Evolutionary conservation across 345 rosid genomes (phyloP).

Genomic region (Heritiera littoralis): DNA sequence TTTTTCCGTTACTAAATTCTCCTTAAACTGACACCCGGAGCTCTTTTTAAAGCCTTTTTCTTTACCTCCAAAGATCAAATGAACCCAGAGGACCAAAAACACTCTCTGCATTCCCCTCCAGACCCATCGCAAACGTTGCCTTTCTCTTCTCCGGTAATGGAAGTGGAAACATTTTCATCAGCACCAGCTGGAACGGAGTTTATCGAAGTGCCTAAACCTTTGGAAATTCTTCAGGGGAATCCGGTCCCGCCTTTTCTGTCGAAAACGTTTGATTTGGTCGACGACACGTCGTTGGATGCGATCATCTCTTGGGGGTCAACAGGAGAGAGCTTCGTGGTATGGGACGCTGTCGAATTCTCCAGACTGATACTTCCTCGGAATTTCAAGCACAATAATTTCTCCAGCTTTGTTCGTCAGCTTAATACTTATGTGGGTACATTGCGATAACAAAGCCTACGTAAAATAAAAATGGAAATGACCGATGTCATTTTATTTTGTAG

Average conservation of each 20-base stretch:
- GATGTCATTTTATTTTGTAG: background rate
- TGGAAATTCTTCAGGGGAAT: conserved; percentile 59
- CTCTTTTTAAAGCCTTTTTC: background rate
- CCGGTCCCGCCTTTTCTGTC: conserved; percentile 80
- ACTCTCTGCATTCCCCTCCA: conserved; percentile 29
- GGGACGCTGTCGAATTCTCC: conserved; percentile 87
- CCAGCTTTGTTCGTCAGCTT: conserved; percentile 96
- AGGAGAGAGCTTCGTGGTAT: conserved; percentile 83
- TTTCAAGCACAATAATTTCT: conserved; percentile 97
- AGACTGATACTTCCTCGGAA: conserved; percentile 73
- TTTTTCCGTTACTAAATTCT: background rate
- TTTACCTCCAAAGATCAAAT: conserved; percentile 16
- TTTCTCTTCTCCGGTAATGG: conserved; percentile 22
- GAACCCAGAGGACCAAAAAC: conserved; percentile 39
- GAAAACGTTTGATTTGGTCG: conserved; percentile 88
- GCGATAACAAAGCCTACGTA: conserved; percentile 33
- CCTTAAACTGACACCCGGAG: background rate
- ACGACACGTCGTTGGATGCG: conserved; percentile 66
- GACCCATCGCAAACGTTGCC: conserved; percentile 29
- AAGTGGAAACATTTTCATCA: conserved; percentile 27
- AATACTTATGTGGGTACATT: conserved; percentile 95
- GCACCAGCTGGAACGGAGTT: conserved; percentile 23
- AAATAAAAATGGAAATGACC: background rate
- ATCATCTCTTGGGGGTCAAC: conserved; percentile 84
- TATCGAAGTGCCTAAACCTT: conserved; percentile 49